Evolutionary conservation across 305 asterid genomes (phyloP).

Genomic region (Fraxinus xanthoxyloides): DNA sequence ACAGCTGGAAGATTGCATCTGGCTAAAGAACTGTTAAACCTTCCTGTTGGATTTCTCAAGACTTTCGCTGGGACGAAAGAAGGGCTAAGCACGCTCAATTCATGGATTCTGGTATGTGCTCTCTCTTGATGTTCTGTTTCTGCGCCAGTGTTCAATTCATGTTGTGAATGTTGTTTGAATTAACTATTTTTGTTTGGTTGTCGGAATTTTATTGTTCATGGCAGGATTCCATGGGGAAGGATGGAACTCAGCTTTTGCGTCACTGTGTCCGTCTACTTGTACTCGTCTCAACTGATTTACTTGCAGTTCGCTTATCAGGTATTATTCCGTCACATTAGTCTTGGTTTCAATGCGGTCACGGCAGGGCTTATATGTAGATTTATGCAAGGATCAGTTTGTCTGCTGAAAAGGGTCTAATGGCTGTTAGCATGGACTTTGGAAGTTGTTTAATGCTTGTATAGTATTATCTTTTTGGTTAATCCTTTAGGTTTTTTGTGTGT

Average conservation of each 20-base stretch:
- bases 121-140: conserved; percentile 17
- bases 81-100: conserved; percentile 83
- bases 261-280: conserved; percentile 97
- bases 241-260: conserved; percentile 98
- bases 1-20: conserved; percentile 85
- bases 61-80: conserved; percentile 88
- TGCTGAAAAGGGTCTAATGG: not conserved
- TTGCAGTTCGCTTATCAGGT: conserved; percentile 97
- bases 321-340: not conserved
- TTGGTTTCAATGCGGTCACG: not conserved
- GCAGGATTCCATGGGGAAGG: conserved; percentile 99
- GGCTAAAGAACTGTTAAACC: conserved; percentile 80
- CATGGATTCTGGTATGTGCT: conserved; percentile 83
- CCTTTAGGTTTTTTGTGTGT: not conserved
- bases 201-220: conserved; percentile 22
- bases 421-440: not conserved
- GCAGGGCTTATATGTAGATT: not conserved
- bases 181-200: conserved; percentile 19
- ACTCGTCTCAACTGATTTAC: conserved; percentile 83
- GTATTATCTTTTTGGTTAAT: not conserved
- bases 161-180: conserved; percentile 15
- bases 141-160: conserved; percentile 8
- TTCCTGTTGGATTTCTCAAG: conserved; percentile 83
- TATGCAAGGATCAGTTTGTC: not conserved
- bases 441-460: conserved; percentile 1